Evolutionary conservation across 805 yeast genomes (phyloP), one percentile per base, ranked within the genome.

Genomic region (Teunomyces panamensis): DNA sequence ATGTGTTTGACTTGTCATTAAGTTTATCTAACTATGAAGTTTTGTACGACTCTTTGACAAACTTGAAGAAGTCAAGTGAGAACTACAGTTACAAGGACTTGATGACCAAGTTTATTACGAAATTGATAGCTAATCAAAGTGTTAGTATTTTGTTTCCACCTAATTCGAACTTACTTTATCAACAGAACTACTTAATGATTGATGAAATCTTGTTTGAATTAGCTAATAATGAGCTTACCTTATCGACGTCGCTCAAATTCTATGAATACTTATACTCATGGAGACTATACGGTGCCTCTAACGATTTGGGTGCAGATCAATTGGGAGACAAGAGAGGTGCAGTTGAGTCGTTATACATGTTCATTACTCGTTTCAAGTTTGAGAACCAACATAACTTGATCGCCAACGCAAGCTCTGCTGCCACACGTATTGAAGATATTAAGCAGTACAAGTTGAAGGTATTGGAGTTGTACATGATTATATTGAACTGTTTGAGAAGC

Each of bases 321-420:
- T 46, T 60, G 37, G 61, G 54, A 8, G 74, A 69, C 48, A 68
- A 63, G 45, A 66, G 85, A 47, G 81, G 80, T 3, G 70, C 77
- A 1, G 57, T 64, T 24, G 75, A 73, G 48, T 61, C 73, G 1
- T 62, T 73, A 42, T 73, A 72, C 49, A 52, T 53, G 45, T 73
- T 71, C 48, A 63, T 73, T 26, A 63, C 63, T 1, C 51, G 73
- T 29, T 73, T 71, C 57, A 68, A 58, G 43, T 43, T 42, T 28
- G 71, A 63, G 27, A 49, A 54, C 41, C 54, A 54, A 10, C 50
- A 50, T 11, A 52, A 61, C 29, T 48, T 58, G 14, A 44, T 50
- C 11, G 47, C 4, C 48, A 28, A 35, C 30, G 48, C 44, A 32
- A 53, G 39, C 17, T 44, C 51, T 5, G 16, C 35, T 9, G 30